Base-by-base conservation (phyloP, 192 early-diverging fungal species). In the Coemansia sp. region DNA sequence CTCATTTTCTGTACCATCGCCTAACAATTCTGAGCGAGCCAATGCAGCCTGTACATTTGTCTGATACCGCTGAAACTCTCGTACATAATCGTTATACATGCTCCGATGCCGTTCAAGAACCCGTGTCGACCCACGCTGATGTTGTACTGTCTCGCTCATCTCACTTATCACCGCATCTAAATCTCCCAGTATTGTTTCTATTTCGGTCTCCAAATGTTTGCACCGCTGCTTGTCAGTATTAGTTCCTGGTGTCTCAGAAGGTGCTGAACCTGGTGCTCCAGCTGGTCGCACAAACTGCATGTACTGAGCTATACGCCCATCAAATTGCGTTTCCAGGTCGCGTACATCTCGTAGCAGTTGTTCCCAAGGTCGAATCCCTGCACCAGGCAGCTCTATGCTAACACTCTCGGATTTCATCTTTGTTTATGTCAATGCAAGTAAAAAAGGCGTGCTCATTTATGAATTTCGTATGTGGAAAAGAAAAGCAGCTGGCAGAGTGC, bases 201-300 rank as follows among this genome's bases (percentile, higher is more conserved):
- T 31, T 38, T 78, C 71, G 24, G 48, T 56, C 19, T 78, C 76
- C 3, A 73, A 60, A 49, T 73, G 76, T 21, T 54, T 23, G 28
- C 71, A 73, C 19, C 44, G 59, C 47, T 72, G 75, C 50, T 65
- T 49, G 21, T 66, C 68, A 0, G n/a, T 28, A n/a, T 60, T 44
- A 27, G 31, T 58, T 12, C 24, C 53, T n/a, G 41, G 21, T 19
- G 53, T 34, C 2, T 60, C 47, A 22, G 44, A 57, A 16, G 62
- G 41, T 3, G 62, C 41, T 12, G 56, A 24, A 32, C 66, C 44
- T 16, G 48, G 63, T 5, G 67, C 63, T 10, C 67, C 65, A 23
- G 76, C 56, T 30, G 76, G 76, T 64, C 69, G 70, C 14, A 78
- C 76, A 67, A 69, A 78, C 52, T 65, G 62, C 76, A 78, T 78